Evolutionary conservation across 163 green algal genomes (phyloP).

Genomic region (Scenedesmus sp.): DNA sequence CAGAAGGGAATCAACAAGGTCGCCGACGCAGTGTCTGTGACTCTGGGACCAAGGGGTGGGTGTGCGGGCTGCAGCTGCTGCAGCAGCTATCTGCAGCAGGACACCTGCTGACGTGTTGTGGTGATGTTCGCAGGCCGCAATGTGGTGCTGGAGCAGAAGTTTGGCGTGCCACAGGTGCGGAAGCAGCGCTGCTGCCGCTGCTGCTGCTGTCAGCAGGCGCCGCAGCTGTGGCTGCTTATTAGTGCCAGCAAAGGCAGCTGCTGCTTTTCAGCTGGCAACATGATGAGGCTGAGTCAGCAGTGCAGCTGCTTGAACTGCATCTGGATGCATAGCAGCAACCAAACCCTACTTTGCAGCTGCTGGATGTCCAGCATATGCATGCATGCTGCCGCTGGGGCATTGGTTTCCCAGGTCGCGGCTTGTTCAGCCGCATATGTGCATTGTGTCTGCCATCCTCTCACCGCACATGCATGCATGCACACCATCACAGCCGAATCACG

Average conservation of each 20-base stretch:
- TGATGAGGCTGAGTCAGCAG: neutral
- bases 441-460: neutral
- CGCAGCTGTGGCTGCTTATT: neutral
- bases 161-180: constrained; percentile 87
- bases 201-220: neutral
- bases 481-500: too few relatives aligned
- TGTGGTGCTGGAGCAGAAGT: constrained; percentile 98
- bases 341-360: neutral
- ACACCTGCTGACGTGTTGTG: constrained; percentile 1
- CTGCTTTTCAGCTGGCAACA: neutral
- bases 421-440: neutral
- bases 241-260: neutral
- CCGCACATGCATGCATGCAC: neutral
- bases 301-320: neutral
- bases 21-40: constrained; percentile 96
- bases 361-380: neutral
- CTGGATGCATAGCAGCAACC: neutral
- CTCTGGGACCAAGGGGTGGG: constrained; percentile 94
- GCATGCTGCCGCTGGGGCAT: neutral
- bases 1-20: constrained; percentile 99
- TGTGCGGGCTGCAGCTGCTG: neutral
- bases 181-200: neutral
- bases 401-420: too few relatives aligned
- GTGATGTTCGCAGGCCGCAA: constrained; percentile 89
- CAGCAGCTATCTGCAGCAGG: neutral